These are phyloP conservation scores for Durio zibethinus DNA, from an alignment of 345 rosid species.

Conservation along the genomic window DNA sequence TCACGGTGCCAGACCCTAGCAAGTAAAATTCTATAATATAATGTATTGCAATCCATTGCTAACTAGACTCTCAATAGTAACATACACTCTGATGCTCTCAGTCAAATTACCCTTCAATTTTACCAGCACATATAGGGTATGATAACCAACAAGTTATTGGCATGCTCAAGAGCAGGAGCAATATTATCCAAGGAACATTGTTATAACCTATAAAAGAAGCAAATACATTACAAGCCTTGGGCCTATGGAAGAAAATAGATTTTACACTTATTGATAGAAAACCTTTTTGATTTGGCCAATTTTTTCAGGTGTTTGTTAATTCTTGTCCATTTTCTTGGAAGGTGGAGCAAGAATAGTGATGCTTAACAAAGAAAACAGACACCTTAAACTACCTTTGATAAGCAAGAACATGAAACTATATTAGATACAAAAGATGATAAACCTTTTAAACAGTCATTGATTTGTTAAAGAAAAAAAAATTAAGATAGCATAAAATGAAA, in stretches of 20 bases:
- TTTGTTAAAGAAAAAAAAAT: not conserved
- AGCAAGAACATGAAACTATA: conserved; percentile 3
- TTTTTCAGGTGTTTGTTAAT: not conserved
- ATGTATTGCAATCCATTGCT: not conserved
- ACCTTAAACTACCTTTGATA: conserved; percentile 1
- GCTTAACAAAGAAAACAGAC: not conserved
- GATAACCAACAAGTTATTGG: not conserved
- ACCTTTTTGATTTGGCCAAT: not conserved
- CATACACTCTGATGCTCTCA: not conserved
- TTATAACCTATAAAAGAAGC: not conserved
- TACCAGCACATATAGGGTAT: not conserved
- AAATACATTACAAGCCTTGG: not conserved
- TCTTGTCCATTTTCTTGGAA: not conserved
- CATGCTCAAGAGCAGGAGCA: not conserved
- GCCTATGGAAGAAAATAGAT: not conserved
- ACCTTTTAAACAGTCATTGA: not conserved
- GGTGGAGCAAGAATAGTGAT: not conserved
- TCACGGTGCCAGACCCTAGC: not conserved
- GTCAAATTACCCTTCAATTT: not conserved
- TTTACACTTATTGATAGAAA: not conserved
- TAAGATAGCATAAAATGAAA: not conserved
- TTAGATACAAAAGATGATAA: not conserved
- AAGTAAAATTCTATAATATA: not conserved
- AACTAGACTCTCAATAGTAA: conserved; percentile 5
- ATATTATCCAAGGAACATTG: not conserved